Evolutionary conservation across 176 grass and related monocot genomes (phyloP).

Genomic region (Guadua angustifolia): DNA sequence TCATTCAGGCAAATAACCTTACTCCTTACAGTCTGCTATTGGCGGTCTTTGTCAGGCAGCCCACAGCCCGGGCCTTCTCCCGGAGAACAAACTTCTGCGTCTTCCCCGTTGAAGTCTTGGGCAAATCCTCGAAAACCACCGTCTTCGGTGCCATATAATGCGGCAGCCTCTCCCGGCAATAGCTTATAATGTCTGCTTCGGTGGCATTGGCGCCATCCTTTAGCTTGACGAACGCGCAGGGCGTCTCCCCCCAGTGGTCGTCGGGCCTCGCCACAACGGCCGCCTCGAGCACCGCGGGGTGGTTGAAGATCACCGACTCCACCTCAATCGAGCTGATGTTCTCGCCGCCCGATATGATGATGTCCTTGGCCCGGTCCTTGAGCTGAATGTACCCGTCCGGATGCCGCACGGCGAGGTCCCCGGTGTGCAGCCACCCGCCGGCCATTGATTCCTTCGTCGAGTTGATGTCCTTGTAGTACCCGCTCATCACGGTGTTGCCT

Average conservation of each 20-base stretch:
- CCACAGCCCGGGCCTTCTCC: constrained; percentile 56
- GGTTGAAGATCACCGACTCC: constrained; percentile 50
- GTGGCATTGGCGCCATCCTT: constrained; percentile 30
- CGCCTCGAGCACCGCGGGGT: constrained; percentile 54
- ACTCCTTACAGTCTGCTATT: constrained; percentile 40
- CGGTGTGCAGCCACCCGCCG: constrained; percentile 56
- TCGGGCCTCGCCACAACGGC: constrained; percentile 51
- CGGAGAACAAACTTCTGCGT: constrained; percentile 53
- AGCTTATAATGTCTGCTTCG: constrained; percentile 41
- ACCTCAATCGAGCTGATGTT: constrained; percentile 70
- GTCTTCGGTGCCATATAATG: constrained; percentile 55
- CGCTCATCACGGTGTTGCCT: constrained; percentile 64
- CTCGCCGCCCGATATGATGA: constrained; percentile 54
- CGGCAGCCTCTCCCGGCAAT: constrained; percentile 48
- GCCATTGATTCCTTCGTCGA: constrained; percentile 50
- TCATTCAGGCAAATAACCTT: background rate
- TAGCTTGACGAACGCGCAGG: constrained; percentile 57
- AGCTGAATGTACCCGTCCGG: constrained; percentile 57
- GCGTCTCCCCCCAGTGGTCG: constrained; percentile 50
- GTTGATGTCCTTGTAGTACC: constrained; percentile 49
- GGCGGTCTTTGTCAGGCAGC: constrained; percentile 37
- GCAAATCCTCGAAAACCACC: constrained; percentile 55
- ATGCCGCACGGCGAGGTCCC: constrained; percentile 59
- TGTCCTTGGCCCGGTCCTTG: constrained; percentile 66
- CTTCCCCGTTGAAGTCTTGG: constrained; percentile 63